Evolutionary conservation across 805 yeast species (phyloP), one percentile per base, ranked within the genome.

Genomic region (Suhomyces tanzawaensis): DNA sequence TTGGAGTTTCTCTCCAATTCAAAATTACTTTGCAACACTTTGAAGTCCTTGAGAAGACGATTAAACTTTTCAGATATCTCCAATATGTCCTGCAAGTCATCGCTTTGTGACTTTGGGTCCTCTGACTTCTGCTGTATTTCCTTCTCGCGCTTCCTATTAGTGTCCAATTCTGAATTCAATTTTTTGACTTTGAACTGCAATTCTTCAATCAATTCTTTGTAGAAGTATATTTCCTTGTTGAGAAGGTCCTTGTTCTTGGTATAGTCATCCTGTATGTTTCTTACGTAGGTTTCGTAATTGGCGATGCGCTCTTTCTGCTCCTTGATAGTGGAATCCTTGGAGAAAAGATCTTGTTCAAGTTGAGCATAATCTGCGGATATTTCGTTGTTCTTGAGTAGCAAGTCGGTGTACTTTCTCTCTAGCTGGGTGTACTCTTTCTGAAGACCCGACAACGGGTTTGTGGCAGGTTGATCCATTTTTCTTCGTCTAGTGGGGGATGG

Each of bases 1-100:
- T 75, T 75, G 27, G 79, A 74, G 47, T 69, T 74, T 33, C 68
- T 65, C 48, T 77, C 82, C 17, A 77, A 57, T 45, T 77, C 81
- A 45, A 64, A 69, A 45, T 77, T 76, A 37, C 71, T 66, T 48
- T 71, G 70, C 15, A 77, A 57, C 2, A 72, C 65, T 35, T 60
- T 60, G 46, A 49, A 65, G 31, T 66, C 68, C 37, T 57, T 66
- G 24, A 54, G 39, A 18, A 69, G 46, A 37, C 58, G 52, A 31
- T 54, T 45, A 48, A 60, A 64, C 42, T 55, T 59, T 6, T 51
- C 55, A 15, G 53, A 48, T n/a, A 55, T 44, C 19, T 52, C 34
- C 31, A 31, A 36, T 19, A 33, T 40, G 35, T 37, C 40, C 34
- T 34, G 45, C 28, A 36, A 40, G 25, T 46, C 44, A 18, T 38